Conservation (phyloP, 805 yeast species). For the Grigorovia transvaalensis region DNA sequence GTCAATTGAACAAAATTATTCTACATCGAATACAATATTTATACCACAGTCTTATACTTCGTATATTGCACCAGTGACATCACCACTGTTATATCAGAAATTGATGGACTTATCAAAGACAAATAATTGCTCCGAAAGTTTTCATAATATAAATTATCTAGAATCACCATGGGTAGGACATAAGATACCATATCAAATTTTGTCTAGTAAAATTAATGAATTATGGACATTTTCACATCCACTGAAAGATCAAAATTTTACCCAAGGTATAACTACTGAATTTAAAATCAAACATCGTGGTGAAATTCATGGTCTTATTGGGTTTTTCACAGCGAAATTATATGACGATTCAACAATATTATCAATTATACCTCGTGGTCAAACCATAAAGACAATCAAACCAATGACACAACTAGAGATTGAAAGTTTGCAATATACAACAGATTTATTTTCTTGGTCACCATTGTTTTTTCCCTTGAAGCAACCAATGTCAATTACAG, state of each 20-base stretch:
- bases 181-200: constrained; percentile 32
- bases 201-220: constrained; percentile 38
- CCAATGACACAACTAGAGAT: not conserved
- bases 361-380: constrained; percentile 22
- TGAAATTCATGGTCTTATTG: constrained; percentile 62
- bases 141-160: constrained; percentile 15
- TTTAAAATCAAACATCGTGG: constrained; percentile 41
- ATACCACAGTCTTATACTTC: constrained; percentile 54
- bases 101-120: constrained; percentile 9
- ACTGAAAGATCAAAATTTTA: constrained; percentile 5
- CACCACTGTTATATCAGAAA: constrained; percentile 41
- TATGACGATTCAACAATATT: constrained; percentile 40
- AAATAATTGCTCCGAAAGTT: not conserved
- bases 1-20: constrained; percentile 33
- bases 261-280: constrained; percentile 24
- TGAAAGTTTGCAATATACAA: constrained; percentile 25
- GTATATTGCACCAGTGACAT: constrained; percentile 54
- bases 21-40: constrained; percentile 37
- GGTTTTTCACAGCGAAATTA: constrained; percentile 63
- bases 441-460: constrained; percentile 52
- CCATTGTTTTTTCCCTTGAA: constrained; percentile 56
- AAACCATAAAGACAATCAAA: not conserved
- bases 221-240: constrained; percentile 61
- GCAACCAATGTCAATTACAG: constrained; percentile 41
- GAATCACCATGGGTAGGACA: constrained; percentile 40